phyloP scores from a whole-genome alignment of 1,139 yeast genomes.

The Debaryomycetaceae sp. region DNA sequence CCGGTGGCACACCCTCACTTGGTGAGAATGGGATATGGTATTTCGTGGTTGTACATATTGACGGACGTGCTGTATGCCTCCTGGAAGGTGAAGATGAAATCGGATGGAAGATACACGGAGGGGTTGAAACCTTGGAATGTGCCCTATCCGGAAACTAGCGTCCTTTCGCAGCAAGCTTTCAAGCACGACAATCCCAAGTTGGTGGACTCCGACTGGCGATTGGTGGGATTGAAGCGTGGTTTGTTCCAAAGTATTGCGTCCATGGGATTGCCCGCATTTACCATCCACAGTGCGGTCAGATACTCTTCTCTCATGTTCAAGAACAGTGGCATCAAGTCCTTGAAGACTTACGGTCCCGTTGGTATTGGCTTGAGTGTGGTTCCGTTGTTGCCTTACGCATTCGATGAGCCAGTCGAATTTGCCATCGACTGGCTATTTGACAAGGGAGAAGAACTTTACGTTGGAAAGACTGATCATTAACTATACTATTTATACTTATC shows the following conservation, averaged over 20 bases:
- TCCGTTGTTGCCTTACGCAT: slow-evolving; percentile 72
- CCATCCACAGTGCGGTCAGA: slow-evolving; percentile 76
- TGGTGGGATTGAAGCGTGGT: slow-evolving; percentile 65
- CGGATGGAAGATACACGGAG: slow-evolving; percentile 61
- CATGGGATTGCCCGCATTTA: slow-evolving; percentile 85
- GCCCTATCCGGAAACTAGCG: slow-evolving; percentile 41
- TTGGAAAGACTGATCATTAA: slow-evolving; percentile 3
- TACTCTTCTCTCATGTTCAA: slow-evolving; percentile 60
- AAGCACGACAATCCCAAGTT: slow-evolving; percentile 19
- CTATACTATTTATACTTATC: background rate
- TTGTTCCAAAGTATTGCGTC: slow-evolving; percentile 78
- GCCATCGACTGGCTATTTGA: slow-evolving; percentile 65
- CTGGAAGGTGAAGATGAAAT: slow-evolving; percentile 69
- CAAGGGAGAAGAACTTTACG: slow-evolving; percentile 45
- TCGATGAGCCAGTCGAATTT: slow-evolving; percentile 80
- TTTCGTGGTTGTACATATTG: slow-evolving; percentile 72
- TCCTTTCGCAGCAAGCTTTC: slow-evolving; percentile 35
- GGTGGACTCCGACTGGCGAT: slow-evolving; percentile 59
- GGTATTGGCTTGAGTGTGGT: slow-evolving; percentile 73
- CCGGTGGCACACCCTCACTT: slow-evolving; percentile 73
- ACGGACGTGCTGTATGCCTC: slow-evolving; percentile 79
- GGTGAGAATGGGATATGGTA: slow-evolving; percentile 65
- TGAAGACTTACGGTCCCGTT: slow-evolving; percentile 73
- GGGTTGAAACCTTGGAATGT: slow-evolving; percentile 70
- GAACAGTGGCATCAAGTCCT: slow-evolving; percentile 31